These are phyloP conservation scores for Aspergillus carbonarius DNA, from an alignment of 2,329 filamentous ascomycete species.

Conservation along the genomic window DNA sequence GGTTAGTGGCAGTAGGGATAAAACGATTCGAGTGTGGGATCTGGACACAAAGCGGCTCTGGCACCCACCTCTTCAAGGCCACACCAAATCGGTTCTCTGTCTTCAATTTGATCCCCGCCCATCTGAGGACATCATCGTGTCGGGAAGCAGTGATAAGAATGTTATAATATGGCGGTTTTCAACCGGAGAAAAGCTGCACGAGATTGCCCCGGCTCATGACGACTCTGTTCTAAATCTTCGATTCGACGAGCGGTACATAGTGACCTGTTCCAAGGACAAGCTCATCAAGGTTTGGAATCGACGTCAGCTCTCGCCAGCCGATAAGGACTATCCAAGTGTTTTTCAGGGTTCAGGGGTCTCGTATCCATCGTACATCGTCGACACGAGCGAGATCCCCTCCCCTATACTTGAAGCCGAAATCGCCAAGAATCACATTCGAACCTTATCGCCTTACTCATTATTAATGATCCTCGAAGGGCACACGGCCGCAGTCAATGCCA, in stretches of 20 bases:
- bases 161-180: conserved; percentile 94
- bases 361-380: conserved; percentile 57
- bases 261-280: conserved; percentile 97
- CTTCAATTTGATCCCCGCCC: conserved; percentile 90
- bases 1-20: conserved; percentile 90
- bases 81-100: conserved; percentile 85
- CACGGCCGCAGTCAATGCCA: conserved; percentile 89
- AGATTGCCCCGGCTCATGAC: conserved; percentile 71
- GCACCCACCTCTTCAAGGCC: conserved; percentile 70
- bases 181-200: conserved; percentile 78
- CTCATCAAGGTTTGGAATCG: conserved; percentile 96
- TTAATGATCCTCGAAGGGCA: conserved; percentile 82
- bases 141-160: conserved; percentile 87
- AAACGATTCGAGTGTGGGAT: conserved; percentile 86
- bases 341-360: conserved; percentile 42
- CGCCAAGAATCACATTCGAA: conserved; percentile 41
- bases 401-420: conserved; percentile 44
- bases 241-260: conserved; percentile 86
- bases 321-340: conserved; percentile 48
- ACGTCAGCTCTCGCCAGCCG: conserved; percentile 55
- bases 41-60: conserved; percentile 76
- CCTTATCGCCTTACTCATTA: conserved; percentile 66
- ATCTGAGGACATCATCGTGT: conserved; percentile 88
- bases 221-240: conserved; percentile 93
- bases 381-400: conserved; percentile 46